Evolutionary conservation across 441 rosid species (phyloP).

Genomic region (Mallotus repandus): DNA sequence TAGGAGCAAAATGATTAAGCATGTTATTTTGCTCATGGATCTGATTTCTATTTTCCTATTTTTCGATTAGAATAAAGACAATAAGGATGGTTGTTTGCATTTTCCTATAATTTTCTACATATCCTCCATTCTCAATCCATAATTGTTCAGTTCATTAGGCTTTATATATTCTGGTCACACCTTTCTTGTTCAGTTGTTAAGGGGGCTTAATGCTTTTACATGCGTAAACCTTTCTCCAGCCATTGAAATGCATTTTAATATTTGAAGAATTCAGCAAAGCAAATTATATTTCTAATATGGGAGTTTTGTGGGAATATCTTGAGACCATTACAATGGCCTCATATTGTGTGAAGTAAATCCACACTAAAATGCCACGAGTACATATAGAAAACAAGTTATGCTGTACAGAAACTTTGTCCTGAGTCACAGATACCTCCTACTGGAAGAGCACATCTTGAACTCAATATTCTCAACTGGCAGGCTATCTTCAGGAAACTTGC

Average conservation of each 20-base stretch:
- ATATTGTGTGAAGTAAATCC: conserved; percentile 1
- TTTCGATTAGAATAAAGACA: conserved; percentile 16
- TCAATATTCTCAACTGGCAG: conserved; percentile 54
- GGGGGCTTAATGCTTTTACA: no score
- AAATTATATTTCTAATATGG: neutral
- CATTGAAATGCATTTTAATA: neutral
- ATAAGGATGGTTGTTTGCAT: neutral
- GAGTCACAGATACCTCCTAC: conserved; percentile 33
- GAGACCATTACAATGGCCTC: neutral
- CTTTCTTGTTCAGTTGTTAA: neutral
- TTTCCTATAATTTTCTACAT: neutral
- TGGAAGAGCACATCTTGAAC: conserved; percentile 44
- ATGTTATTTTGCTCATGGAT: conserved; percentile 23
- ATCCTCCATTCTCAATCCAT: neutral
- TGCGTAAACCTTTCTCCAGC: no score
- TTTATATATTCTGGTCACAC: neutral
- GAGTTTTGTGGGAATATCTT: neutral
- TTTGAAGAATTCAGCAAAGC: neutral
- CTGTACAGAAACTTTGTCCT: neutral
- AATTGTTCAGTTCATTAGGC: neutral
- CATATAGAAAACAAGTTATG: conserved; percentile 12
- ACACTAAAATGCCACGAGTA: neutral
- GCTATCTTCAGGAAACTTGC: conserved; percentile 53
- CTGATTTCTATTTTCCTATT: conserved; percentile 6
- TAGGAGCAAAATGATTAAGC: conserved; percentile 12